These are phyloP conservation scores for Physcia stellaris DNA, from an alignment of 495 filamentous ascomycete genomes.

Conservation along the genomic window DNA sequence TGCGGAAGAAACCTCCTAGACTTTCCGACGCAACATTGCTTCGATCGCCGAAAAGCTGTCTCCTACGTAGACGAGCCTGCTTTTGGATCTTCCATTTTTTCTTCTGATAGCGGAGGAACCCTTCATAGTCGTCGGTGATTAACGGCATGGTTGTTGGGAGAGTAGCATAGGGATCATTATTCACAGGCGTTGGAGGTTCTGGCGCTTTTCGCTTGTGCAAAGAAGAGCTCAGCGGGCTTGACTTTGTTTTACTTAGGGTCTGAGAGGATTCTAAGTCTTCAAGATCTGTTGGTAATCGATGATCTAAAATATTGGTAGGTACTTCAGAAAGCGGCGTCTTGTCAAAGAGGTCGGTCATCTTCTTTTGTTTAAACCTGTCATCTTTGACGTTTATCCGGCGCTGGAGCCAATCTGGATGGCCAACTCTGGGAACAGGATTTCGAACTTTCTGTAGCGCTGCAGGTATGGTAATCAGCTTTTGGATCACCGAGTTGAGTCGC, in stretches of 20 bases:
- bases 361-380: conserved; percentile 94
- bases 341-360: conserved; percentile 89
- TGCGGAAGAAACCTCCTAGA: conserved; percentile 77
- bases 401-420: conserved; percentile 94
- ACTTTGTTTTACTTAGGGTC: conserved; percentile 56
- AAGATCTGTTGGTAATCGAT: conserved; percentile 54
- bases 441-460: conserved; percentile 87
- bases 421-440: conserved; percentile 85
- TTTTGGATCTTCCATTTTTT: conserved; percentile 98
- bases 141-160: conserved; percentile 78
- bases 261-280: conserved; percentile 69
- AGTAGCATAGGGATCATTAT: conserved; percentile 65
- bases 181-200: conserved; percentile 45
- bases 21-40: conserved; percentile 51
- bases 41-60: conserved; percentile 88
- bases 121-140: conserved; percentile 74
- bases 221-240: conserved; percentile 46
- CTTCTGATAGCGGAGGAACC: conserved; percentile 91
- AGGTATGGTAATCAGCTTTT: conserved; percentile 97
- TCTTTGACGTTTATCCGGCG: conserved; percentile 87
- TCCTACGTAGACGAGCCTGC: conserved; percentile 71
- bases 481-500: conserved; percentile 86
- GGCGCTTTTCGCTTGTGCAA: conserved; percentile 77
- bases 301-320: conserved; percentile 50
- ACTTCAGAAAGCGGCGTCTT: conserved; percentile 64